Conservation (phyloP, 106 monocot genomes). For the Hemerocallis citrina region DNA sequence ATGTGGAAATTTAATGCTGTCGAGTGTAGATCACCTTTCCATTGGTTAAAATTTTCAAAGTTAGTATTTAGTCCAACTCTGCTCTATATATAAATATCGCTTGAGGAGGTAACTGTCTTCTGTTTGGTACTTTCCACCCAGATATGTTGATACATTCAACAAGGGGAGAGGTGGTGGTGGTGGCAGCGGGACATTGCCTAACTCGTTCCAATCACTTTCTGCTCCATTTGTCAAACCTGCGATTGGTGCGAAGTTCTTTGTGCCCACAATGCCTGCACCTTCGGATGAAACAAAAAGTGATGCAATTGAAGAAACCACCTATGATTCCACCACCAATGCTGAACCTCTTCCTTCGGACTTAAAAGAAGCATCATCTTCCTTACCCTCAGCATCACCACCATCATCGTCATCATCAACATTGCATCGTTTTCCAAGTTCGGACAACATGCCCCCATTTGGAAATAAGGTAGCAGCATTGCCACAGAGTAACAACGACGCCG, state of each 20-base stretch:
- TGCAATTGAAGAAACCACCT: conserved; percentile 8
- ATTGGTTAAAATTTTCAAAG: no score
- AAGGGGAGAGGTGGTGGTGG: conserved; percentile 25
- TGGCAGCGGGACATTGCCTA: conserved; percentile 22
- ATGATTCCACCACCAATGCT: conserved; percentile 7
- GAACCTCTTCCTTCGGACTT: conserved; percentile 21
- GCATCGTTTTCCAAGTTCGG: conserved; percentile 78
- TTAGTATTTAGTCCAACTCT: no score
- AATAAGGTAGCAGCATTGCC: not conserved
- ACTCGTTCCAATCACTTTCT: conserved; percentile 44
- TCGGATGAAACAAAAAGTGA: conserved; percentile 19
- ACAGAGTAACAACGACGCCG: not conserved
- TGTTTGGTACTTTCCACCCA: conserved; percentile 4
- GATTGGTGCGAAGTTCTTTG: conserved; percentile 54
- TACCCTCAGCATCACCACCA: conserved; percentile 15
- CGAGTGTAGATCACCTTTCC: no score
- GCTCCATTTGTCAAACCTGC: conserved; percentile 49
- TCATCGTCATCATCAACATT: conserved; percentile 19
- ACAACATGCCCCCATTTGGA: conserved; percentile 28
- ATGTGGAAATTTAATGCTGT: no score
- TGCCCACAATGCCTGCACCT: conserved; percentile 42
- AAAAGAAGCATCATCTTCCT: conserved; percentile 21
- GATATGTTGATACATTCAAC: conserved; percentile 98
- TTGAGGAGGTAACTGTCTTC: not conserved
- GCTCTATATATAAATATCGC: no score